Evolutionary conservation across 768 basidiomycete species (phyloP), one percentile per base, ranked within the genome.

Genomic region (Nidularia pulvinata): DNA sequence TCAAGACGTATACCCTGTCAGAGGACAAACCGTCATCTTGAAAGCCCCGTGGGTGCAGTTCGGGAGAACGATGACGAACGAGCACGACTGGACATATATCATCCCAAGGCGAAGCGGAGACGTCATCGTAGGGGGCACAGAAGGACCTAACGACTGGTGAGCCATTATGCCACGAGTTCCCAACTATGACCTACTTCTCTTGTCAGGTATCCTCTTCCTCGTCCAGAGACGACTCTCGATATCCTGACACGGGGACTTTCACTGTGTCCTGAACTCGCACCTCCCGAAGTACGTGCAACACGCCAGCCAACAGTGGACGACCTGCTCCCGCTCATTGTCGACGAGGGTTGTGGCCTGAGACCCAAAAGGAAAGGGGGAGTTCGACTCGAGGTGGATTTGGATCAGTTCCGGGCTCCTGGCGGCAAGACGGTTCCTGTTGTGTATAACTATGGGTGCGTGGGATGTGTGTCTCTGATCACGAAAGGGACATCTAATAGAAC

Each of bases 11-110:
- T 79, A 78, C 59, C 88, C 91, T 0, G 81, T 91, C 56, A 75
- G 89, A 19, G 91, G 91, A 5, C 91, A 93, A 67, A 83, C 87
- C 0, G 81, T 91, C 13, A 64, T 91, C 6, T 74, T 91, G 32
- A 65, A 78, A 44, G 86, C 87, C 6, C 82, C 86, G 1, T 71
- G 75, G 62, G 66, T 87, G 47, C 74, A 78, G 30, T 79, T 77
- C 59, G 81, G 81, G 5, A 65, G 71, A 54, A 78, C 81, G 0
- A 56, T 74, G 7, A 52, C 56, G 14, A 43, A n/a, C 14, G 60
- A 68, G 5, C 73, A 73, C 3, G 56, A 68, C 2, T 75, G 75
- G 76, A 81, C 82, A 33, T 86, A 84, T 62, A 69, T 82, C 47
- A 82, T 85, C 54, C 81, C 84, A 11, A 65, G 84, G 54, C 62